phyloP scores from a whole-genome alignment of 2,329 filamentous ascomycete genomes.

The Trichoderma sp. region DNA sequence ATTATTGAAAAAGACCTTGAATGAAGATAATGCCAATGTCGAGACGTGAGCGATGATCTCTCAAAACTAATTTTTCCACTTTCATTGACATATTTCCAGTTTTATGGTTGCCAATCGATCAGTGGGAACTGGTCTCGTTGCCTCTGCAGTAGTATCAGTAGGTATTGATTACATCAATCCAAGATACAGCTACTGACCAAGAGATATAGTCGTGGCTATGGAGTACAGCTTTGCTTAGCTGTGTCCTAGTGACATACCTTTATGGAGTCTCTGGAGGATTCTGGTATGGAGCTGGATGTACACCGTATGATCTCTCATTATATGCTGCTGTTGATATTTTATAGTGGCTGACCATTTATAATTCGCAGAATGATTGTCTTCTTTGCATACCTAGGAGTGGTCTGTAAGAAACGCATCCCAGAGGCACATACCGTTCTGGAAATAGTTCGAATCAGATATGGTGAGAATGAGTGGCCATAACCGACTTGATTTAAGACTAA shows the following conservation, averaged over 20 bases:
- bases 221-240: conserved; percentile 7
- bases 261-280: conserved; percentile 10
- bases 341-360: neutral
- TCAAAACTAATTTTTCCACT: fast-evolving
- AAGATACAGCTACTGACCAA: neutral
- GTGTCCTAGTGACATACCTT: neutral
- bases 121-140: conserved; percentile 3
- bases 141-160: conserved; percentile 11
- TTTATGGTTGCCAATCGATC: conserved; percentile 11
- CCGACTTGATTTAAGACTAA: neutral
- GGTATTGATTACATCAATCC: fast-evolving
- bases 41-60: neutral
- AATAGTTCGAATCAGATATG: conserved; percentile 11
- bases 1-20: neutral
- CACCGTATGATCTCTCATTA: neutral
- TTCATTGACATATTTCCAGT: neutral
- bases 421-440: conserved; percentile 10
- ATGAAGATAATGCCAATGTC: conserved; percentile 6
- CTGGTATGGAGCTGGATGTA: conserved; percentile 8
- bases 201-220: neutral
- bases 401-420: conserved; percentile 11
- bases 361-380: neutral
- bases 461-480: neutral
- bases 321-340: neutral
- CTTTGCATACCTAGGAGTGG: conserved; percentile 5